Base-by-base conservation (phyloP, 2,329 filamentous ascomycete genomes). In the Aureobasidium musti region DNA sequence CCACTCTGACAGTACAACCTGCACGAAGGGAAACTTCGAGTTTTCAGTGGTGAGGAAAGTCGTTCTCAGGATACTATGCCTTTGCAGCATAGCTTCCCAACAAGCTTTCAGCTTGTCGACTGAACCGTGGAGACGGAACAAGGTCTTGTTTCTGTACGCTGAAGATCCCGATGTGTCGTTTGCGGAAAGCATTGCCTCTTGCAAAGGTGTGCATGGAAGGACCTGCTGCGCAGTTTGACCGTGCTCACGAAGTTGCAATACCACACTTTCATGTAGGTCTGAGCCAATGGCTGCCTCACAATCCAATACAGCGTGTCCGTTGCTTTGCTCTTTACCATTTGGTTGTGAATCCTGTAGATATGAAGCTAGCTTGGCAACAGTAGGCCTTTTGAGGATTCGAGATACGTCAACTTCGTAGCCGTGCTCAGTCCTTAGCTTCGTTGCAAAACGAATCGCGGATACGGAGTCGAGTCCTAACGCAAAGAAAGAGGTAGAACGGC, bases 381-480 rank as follows among this genome's bases (percentile, higher is more conserved):
- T 91, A 6, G 89, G 80, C 68, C 90, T 84, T 56, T 84, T 86
- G n/a, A 96, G 78, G 26, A 96, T 84, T 1, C 82, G 77, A 0
- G 90, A 92, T 8, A 96, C 85, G 13, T 89, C 81, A 2, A 92
- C 74, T 28, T 83, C 80, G 6, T 72, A 77, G 1, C 85, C 76
- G 0, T 73, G 69, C 2, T 77, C 71, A 61, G 83, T 82, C 64
- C 83, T 82, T 0, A 97, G 74, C 19, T 76, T 73, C 64, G 82
- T 86, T 0, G 89, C 85, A 10, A 96, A 77, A 0, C 84, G 79
- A 69, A 97, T 96, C 0, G 91, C 91, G 8, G 89, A 90, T 30
- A 97, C 86, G 0, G 92, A 96, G 74, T 97, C 92, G 6, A 97
- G 76, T 0, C 93, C 93, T 2, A 96, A 76, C n/a, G 84, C 86